Evolutionary conservation across 2,329 filamentous ascomycete genomes (phyloP), one percentile per base, ranked within the genome.

Genomic region (Bipolaris oryzae): DNA sequence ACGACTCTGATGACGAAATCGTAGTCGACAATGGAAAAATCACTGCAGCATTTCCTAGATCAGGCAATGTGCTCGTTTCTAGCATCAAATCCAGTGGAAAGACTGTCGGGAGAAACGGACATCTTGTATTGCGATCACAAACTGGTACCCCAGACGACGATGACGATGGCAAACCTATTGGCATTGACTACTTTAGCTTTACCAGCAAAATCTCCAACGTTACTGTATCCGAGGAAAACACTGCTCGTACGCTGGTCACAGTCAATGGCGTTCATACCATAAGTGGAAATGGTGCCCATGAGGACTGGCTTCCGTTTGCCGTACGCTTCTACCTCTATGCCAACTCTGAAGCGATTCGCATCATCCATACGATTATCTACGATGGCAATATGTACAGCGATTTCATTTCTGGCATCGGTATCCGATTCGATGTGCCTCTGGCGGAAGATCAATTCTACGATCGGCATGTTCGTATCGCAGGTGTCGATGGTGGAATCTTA

Each of bases 261-360:
- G 68, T 79, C 5, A 67, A 73, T 15, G 78, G 78, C n/a, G 73
- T 71, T 18, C 77, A 80, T 25, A 54, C 68, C 7, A 55, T 50
- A 58, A 60, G 51, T 58, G 67, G 18, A 67, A 71, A 7, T 61
- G 54, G 55, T 20, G 41, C 53, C 3, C 80, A 81, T 50, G 74
- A 72, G 2, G 74, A 80, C 15, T 86, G 82, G 82, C 74, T 87
- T 1, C 83, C 81, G 0, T 87, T 84, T 60, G 77, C 78, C 3
- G 62, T 85, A 2, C 80, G 85, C 1, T 86, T 87, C 61, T 87
- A 87, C 56, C 71, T 87, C 0, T 87, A 87, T 63, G 77, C 81
- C 28, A 77, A 82, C 58, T 86, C 85, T 0, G 80, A 84, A 42
- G 78, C 82, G 0, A 81, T 87, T 39, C 78, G 80, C 34, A 73